A percentile compares a stretch with the other conserved stretches of the same genome.
phyloP scores from a whole-genome alignment of 2,329 filamentous ascomycete genomes.

The Fusarium stilboides region DNA sequence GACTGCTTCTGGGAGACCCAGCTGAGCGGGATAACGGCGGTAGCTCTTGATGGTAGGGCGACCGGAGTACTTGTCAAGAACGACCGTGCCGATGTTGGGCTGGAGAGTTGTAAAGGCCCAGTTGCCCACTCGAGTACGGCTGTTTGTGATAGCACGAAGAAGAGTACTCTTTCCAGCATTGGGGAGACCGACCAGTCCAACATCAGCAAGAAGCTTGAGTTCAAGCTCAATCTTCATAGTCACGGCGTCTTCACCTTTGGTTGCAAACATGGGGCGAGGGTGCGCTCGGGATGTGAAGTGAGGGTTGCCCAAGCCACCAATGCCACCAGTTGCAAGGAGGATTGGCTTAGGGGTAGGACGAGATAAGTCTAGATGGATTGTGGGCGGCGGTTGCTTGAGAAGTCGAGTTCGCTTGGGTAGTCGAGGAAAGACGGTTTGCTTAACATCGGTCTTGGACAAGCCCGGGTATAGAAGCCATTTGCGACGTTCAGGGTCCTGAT shows the following conservation, averaged over 20 bases:
- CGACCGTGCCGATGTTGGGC: slow-evolving; percentile 95
- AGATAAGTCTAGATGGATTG: slow-evolving; percentile 81
- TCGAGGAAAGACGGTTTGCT: slow-evolving; percentile 64
- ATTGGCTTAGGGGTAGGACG: slow-evolving; percentile 86
- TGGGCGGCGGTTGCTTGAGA: slow-evolving; percentile 78
- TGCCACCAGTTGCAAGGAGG: slow-evolving; percentile 86
- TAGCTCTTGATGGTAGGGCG: slow-evolving; percentile 70
- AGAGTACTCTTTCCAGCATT: slow-evolving; percentile 98
- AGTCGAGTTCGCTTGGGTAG: slow-evolving; percentile 67
- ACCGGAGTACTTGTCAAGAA: slow-evolving; percentile 89
- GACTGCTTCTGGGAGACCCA: slow-evolving; percentile 59
- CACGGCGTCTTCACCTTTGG: slow-evolving; percentile 85
- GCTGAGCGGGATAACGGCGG: slow-evolving; percentile 54
- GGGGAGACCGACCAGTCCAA: slow-evolving; percentile 93
- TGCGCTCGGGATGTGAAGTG: slow-evolving; percentile 87
- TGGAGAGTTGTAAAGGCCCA: slow-evolving; percentile 98
- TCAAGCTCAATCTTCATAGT: slow-evolving; percentile 88
- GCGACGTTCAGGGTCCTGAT: slow-evolving; percentile 68
- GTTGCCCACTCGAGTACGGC: slow-evolving; percentile 88
- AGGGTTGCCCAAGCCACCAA: slow-evolving; percentile 93
- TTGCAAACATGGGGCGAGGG: slow-evolving; percentile 87
- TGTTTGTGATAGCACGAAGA: slow-evolving; percentile 88
- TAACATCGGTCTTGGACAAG: slow-evolving; percentile 78
- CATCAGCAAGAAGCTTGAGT: slow-evolving; percentile 93
- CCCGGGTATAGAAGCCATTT: slow-evolving; percentile 93